phyloP scores from a whole-genome alignment of 2,329 filamentous ascomycete genomes.

The Bretziella fagacearum region DNA sequence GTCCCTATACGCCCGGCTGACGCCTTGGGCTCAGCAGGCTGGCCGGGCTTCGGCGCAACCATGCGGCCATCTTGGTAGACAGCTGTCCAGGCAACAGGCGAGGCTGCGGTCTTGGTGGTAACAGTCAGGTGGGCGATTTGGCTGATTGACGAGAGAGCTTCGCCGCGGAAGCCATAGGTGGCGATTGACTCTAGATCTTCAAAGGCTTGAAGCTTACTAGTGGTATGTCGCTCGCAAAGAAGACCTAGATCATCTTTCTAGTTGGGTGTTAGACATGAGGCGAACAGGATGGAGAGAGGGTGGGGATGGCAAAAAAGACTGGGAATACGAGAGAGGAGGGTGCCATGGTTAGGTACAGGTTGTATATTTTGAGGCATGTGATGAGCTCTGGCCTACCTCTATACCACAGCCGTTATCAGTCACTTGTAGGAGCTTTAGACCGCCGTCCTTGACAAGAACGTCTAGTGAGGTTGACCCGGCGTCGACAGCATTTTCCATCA shows the following conservation, averaged over 20 bases:
- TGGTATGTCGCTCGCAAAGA: conserved; percentile 89
- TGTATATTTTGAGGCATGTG: neutral
- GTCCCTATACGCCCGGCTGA: conserved; percentile 79
- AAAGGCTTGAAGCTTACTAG: conserved; percentile 84
- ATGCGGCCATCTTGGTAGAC: conserved; percentile 74
- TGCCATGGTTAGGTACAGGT: neutral
- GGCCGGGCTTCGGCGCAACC: conserved; percentile 69
- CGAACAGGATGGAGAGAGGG: neutral
- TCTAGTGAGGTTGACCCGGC: conserved; percentile 88
- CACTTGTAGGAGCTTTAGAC: conserved; percentile 86
- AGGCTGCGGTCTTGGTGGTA: conserved; percentile 82
- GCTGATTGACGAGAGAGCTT: conserved; percentile 92
- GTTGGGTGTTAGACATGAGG: neutral
- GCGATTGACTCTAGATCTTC: conserved; percentile 80
- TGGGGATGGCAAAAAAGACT: neutral
- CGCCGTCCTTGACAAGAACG: conserved; percentile 84
- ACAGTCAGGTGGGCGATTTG: conserved; percentile 93
- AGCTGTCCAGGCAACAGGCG: conserved; percentile 77
- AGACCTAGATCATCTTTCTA: conserved; percentile 84
- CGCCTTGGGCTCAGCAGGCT: conserved; percentile 69
- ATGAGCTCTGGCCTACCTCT: conserved; percentile 40
- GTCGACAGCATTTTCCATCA: conserved; percentile 94
- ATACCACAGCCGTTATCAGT: conserved; percentile 96
- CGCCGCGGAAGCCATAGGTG: conserved; percentile 95
- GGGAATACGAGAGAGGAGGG: neutral